Evolutionary conservation across 148 eudicot genomes (phyloP).

Genomic region (Euryodendron excelsum): DNA sequence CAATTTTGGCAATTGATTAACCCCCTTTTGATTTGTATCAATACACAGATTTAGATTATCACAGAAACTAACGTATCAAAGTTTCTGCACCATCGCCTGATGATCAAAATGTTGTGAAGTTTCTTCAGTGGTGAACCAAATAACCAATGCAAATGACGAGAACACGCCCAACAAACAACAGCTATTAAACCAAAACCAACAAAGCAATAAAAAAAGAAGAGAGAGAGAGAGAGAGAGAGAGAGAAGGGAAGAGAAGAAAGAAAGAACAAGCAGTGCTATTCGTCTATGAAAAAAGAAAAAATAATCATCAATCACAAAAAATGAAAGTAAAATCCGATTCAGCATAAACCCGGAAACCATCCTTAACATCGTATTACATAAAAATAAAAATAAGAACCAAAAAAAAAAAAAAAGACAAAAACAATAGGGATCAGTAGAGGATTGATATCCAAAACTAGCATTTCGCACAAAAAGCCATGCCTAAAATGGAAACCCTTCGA

Average conservation of each 20-base stretch:
- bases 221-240: no score
- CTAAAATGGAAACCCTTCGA: constrained; percentile 8
- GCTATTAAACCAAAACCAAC: neutral
- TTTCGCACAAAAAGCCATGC: neutral
- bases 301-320: neutral
- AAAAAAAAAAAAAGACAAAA: no score
- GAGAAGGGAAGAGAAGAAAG: no score
- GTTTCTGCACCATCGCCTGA: neutral
- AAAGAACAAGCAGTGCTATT: neutral
- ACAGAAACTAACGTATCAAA: neutral
- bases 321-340: neutral
- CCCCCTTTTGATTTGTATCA: no score
- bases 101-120: no score
- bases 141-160: neutral
- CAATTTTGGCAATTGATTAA: neutral
- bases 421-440: neutral
- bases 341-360: neutral
- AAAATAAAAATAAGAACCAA: neutral
- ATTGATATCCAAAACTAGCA: neutral
- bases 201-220: neutral
- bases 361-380: neutral
- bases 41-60: neutral
- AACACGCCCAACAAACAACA: constrained; percentile 5
- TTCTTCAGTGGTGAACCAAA: no score
- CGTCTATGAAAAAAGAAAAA: neutral